Percentiles rank a stretch among this genome's conserved stretches.
Evolutionary conservation across 805 yeast species (phyloP).

Genomic region (Myxozyma kluyveri): DNA sequence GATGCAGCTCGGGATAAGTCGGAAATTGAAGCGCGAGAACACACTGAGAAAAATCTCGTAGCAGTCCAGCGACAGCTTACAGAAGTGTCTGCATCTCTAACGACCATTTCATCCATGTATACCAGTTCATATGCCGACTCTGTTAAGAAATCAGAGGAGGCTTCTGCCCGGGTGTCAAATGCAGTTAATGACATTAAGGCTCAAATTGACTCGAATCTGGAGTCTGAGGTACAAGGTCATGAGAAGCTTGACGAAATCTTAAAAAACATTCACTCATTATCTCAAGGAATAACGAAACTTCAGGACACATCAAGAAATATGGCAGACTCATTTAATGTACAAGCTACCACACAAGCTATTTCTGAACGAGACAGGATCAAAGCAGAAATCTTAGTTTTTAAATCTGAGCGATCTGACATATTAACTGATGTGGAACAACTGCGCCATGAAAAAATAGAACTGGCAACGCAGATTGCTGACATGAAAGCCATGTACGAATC

Average conservation of each 20-base stretch:
- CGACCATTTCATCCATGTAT: too few species aligned
- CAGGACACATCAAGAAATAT: neutral
- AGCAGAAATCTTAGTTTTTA: too few species aligned
- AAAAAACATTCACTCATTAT: conserved; percentile 10
- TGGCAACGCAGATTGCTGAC: conserved; percentile 31
- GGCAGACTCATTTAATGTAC: conserved; percentile 10
- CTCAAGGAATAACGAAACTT: neutral
- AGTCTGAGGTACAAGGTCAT: conserved; percentile 12
- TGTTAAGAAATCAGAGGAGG: too few species aligned
- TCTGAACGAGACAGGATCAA: conserved; percentile 31
- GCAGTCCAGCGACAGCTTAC: too few species aligned
- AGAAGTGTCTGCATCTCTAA: too few species aligned
- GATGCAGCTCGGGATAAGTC: too few species aligned
- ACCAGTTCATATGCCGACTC: too few species aligned
- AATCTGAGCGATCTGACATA: conserved; percentile 20
- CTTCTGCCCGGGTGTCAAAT: too few species aligned
- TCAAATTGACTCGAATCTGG: conserved; percentile 8
- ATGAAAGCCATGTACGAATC: conserved; percentile 33
- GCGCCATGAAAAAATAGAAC: conserved; percentile 22
- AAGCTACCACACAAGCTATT: conserved; percentile 24
- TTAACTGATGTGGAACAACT: conserved; percentile 29
- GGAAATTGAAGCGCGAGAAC: too few species aligned
- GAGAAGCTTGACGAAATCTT: conserved; percentile 17
- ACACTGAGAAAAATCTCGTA: too few species aligned
- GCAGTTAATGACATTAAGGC: too few species aligned